These are phyloP conservation scores for Cryptococcus sp. DNA, from an alignment of 1,284 basidiomycete species.

Conservation along the genomic window DNA sequence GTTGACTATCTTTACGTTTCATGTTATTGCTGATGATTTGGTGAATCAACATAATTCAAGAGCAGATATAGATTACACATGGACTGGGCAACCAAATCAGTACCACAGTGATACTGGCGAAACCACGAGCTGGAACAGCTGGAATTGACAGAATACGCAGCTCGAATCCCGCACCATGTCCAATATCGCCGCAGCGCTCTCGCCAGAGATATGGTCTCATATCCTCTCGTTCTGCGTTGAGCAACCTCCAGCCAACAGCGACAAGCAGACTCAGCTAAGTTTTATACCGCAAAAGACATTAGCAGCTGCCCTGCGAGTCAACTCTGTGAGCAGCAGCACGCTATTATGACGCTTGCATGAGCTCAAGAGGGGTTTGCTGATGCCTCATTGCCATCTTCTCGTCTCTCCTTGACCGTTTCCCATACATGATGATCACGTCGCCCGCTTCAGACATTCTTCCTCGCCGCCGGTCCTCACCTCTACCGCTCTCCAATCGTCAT, in stretches of 20 bases:
- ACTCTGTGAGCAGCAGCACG: constrained; percentile 2
- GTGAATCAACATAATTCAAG: background rate
- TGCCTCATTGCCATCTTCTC: background rate
- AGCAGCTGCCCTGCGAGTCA: constrained; percentile 7
- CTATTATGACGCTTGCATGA: background rate
- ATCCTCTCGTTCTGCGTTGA: constrained; percentile 5
- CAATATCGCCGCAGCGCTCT: background rate
- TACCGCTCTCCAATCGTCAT: background rate
- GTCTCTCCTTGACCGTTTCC: background rate
- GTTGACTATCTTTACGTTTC: background rate
- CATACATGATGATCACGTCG: too few relatives aligned
- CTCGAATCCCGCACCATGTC: background rate
- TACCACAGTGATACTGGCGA: too few relatives aligned
- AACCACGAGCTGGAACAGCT: too few relatives aligned
- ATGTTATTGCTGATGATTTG: background rate
- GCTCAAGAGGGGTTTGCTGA: background rate
- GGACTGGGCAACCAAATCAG: too few relatives aligned
- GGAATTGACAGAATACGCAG: too few relatives aligned
- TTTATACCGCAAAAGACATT: constrained; percentile 5
- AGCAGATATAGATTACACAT: too few relatives aligned
- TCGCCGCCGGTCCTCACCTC: background rate
- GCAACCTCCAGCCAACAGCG: background rate
- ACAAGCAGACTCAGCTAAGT: background rate
- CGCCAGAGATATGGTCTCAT: constrained; percentile 3
- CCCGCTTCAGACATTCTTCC: background rate